These are phyloP conservation scores for Podospora fimiseda DNA, from an alignment of 495 filamentous ascomycete species.

Conservation along the genomic window DNA sequence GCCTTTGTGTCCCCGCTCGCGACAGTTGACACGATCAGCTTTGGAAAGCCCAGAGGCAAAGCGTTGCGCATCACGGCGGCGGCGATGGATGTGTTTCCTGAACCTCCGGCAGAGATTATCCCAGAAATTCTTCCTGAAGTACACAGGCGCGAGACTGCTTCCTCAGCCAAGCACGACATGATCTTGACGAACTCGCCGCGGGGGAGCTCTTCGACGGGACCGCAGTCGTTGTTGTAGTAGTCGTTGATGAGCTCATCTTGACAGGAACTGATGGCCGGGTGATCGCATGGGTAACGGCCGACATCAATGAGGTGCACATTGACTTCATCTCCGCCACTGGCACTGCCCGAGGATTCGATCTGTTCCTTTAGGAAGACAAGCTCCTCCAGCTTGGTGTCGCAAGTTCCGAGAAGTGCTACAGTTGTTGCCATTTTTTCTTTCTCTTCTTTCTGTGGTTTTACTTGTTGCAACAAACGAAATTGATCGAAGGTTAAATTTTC, in stretches of 20 bases:
- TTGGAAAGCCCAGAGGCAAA: conserved; percentile 58
- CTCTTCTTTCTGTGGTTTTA: not conserved
- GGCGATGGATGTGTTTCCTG: conserved; percentile 51
- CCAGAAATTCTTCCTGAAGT: conserved; percentile 40
- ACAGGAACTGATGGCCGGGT: conserved; percentile 43
- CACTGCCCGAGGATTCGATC: conserved; percentile 31
- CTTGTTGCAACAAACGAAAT: too few species aligned
- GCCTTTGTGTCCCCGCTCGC: conserved; percentile 54
- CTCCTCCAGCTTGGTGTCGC: conserved; percentile 61
- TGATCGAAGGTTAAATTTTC: too few species aligned
- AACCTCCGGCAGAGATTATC: conserved; percentile 52
- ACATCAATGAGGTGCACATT: conserved; percentile 51
- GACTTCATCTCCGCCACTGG: conserved; percentile 6
- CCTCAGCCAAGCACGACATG: conserved; percentile 39
- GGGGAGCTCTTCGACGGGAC: conserved; percentile 21
- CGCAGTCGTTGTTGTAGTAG: conserved; percentile 1
- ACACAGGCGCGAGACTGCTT: conserved; percentile 30
- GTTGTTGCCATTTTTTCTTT: conserved; percentile 26
- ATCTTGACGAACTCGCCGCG: conserved; percentile 45
- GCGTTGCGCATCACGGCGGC: conserved; percentile 52
- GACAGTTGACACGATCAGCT: conserved; percentile 63
- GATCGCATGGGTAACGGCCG: conserved; percentile 36
- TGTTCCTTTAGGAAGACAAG: conserved; percentile 50
- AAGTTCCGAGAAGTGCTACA: conserved; percentile 59
- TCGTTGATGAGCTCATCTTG: conserved; percentile 27